Conservation (phyloP, 352 stramenopile genomes). For the Elongisporangium undulatum region DNA sequence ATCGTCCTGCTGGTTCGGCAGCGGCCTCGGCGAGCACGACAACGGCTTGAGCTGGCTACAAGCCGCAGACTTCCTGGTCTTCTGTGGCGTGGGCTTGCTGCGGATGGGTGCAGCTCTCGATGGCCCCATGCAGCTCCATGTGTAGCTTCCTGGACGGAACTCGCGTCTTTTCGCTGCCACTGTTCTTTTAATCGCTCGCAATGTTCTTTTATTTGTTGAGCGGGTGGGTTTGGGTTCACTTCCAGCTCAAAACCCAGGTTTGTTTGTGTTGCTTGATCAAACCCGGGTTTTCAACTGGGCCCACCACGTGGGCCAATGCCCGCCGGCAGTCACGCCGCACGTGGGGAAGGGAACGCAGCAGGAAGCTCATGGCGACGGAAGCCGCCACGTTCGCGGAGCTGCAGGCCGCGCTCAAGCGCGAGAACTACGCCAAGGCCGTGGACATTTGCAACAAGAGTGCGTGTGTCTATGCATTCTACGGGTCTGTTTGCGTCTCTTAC, state of each 20-base stretch:
- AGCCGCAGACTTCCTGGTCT: not conserved
- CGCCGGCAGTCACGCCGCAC: not conserved
- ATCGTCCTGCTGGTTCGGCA: not conserved
- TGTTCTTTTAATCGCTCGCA: not conserved
- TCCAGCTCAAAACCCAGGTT: too few relatives aligned
- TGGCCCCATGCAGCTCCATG: not conserved
- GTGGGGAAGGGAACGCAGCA: not conserved
- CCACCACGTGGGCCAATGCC: not conserved
- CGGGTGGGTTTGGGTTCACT: not conserved
- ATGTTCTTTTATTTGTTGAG: not conserved
- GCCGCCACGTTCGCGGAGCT: constrained; percentile 73
- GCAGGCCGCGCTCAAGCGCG: constrained; percentile 60
- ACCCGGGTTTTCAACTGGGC: not conserved
- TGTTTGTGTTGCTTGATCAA: not conserved
- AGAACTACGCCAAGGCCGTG: constrained; percentile 75
- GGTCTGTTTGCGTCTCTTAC: constrained; percentile 1
- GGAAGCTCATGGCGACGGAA: constrained; percentile 18
- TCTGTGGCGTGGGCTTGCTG: not conserved
- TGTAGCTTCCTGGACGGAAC: not conserved
- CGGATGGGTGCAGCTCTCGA: not conserved
- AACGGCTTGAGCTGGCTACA: not conserved
- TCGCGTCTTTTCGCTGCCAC: not conserved
- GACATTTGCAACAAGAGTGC: constrained; percentile 88
- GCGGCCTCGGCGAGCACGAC: not conserved
- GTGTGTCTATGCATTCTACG: constrained; percentile 1